phyloP scores from a whole-genome alignment of 1,284 basidiomycete species.

The Marasmius oreades region DNA sequence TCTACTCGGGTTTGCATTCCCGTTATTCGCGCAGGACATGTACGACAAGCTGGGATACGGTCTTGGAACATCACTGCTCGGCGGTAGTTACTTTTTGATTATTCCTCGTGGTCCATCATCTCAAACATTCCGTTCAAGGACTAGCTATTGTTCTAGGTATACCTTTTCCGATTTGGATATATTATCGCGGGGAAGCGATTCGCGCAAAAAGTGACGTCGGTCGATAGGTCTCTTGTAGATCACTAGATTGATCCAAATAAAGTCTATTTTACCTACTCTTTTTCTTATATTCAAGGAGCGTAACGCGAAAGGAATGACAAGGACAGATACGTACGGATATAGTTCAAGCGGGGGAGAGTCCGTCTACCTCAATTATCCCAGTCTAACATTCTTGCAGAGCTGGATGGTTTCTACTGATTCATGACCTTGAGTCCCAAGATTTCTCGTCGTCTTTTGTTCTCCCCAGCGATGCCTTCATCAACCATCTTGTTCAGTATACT shows the following conservation, averaged over 20 bases:
- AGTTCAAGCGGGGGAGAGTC: no score
- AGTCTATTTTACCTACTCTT: no score
- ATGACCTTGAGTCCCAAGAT: neutral
- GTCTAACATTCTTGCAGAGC: neutral
- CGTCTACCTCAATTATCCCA: neutral
- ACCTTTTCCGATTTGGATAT: conserved; percentile 47
- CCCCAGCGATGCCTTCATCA: neutral
- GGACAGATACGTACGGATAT: no score
- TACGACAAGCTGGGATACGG: conserved; percentile 59
- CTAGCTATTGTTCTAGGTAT: conserved; percentile 28
- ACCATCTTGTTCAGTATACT: neutral
- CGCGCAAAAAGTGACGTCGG: conserved; percentile 7
- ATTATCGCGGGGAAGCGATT: conserved; percentile 33
- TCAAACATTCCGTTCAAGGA: conserved; percentile 1
- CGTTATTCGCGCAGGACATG: conserved; percentile 69
- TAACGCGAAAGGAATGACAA: no score
- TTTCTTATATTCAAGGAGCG: no score
- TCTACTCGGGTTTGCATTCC: conserved; percentile 68
- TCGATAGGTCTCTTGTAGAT: no score
- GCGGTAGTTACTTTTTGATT: conserved; percentile 21
- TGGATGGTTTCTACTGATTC: neutral
- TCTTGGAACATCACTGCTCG: conserved; percentile 49
- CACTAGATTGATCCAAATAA: no score
- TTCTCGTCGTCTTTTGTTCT: neutral
- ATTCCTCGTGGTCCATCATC: neutral